Conservation (phyloP, 768 basidiomycete genomes). For the Pholiota microspora region DNA sequence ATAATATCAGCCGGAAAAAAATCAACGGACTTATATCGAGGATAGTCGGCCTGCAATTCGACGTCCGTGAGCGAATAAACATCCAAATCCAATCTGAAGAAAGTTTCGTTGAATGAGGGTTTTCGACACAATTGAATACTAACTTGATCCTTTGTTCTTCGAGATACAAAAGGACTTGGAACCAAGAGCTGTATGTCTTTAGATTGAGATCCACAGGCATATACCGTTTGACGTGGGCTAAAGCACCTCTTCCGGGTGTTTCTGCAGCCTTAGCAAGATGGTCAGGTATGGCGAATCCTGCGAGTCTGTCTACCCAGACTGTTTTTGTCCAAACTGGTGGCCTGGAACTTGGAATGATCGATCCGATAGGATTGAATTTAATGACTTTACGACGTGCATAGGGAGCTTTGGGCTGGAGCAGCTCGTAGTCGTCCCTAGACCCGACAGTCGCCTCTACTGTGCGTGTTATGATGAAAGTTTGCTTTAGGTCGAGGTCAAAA, state of each 20-base stretch:
- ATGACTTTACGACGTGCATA: conserved; percentile 31
- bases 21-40: conserved; percentile 41
- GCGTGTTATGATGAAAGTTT: conserved; percentile 48
- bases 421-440: conserved; percentile 44
- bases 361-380: conserved; percentile 26
- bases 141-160: conserved; percentile 51
- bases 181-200: conserved; percentile 41
- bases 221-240: conserved; percentile 25
- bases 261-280: conserved; percentile 31
- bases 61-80: conserved; percentile 35
- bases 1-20: too few species aligned
- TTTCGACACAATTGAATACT: conserved; percentile 10
- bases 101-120: conserved; percentile 5
- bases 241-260: conserved; percentile 15
- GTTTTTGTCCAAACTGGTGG: conserved; percentile 40
- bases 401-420: conserved; percentile 41
- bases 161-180: conserved; percentile 43
- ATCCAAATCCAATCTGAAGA: conserved; percentile 35
- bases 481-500: conserved; percentile 26
- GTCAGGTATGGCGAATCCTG: conserved; percentile 29
- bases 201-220: conserved; percentile 35
- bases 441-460: conserved; percentile 46
- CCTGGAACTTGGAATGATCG: conserved; percentile 31
- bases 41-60: conserved; percentile 30
- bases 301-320: conserved; percentile 31